These are phyloP conservation scores for Nepenthes gracilis DNA, from an alignment of 148 eudicot species.

Conservation along the genomic window DNA sequence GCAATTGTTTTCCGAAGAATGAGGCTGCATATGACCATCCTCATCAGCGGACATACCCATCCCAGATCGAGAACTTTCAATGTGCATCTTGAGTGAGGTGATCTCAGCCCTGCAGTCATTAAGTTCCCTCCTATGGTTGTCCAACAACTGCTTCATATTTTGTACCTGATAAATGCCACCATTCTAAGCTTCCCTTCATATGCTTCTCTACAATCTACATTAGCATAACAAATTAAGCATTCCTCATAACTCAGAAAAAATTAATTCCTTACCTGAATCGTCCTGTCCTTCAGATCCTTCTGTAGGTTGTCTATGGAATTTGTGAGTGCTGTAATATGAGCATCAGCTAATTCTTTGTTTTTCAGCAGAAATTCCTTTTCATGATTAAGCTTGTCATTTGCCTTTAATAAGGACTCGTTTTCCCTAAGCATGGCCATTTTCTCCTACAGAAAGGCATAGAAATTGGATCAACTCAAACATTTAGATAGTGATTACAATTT, in stretches of 20 bases:
- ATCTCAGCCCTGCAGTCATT: conserved; percentile 87
- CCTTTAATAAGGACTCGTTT: conserved; percentile 59
- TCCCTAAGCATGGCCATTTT: conserved; percentile 76
- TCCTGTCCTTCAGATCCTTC: conserved; percentile 82
- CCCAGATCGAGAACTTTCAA: conserved; percentile 64
- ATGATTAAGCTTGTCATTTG: conserved; percentile 38
- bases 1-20: conserved; percentile 26
- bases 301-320: conserved; percentile 68
- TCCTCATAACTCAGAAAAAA: conserved; percentile 1
- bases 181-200: neutral
- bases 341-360: conserved; percentile 66
- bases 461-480: conserved; percentile 1
- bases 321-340: conserved; percentile 55
- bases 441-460: conserved; percentile 46
- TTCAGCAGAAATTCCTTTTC: conserved; percentile 43
- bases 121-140: conserved; percentile 62
- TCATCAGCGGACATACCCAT: conserved; percentile 19
- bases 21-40: conserved; percentile 22
- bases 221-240: neutral
- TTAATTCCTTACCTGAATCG: conserved; percentile 31
- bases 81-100: conserved; percentile 88
- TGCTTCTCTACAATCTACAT: neutral
- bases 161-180: conserved; percentile 37
- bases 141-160: conserved; percentile 57
- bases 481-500: too few relatives aligned